These are phyloP conservation scores for Paramarasmius palmivorus DNA, from an alignment of 1,284 basidiomycete genomes.

Conservation along the genomic window DNA sequence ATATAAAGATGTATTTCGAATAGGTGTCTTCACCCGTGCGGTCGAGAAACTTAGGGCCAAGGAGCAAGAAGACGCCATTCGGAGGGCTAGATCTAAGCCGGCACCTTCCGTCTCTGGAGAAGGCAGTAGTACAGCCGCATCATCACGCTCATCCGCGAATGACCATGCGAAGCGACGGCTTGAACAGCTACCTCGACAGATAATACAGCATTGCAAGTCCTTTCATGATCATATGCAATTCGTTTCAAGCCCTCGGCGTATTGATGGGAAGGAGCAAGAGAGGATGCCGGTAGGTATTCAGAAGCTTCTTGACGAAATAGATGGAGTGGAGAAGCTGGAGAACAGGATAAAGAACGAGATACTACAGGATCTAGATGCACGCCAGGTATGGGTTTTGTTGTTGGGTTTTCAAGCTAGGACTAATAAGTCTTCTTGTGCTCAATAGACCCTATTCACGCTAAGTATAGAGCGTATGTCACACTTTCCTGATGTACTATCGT, in stretches of 20 bases:
- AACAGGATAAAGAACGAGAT: constrained; percentile 46
- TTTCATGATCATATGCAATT: constrained; percentile 50
- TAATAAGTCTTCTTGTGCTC: neutral
- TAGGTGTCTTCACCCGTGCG: constrained; percentile 45
- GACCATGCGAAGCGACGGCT: constrained; percentile 33
- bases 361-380: constrained; percentile 46
- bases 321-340: constrained; percentile 33
- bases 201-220: constrained; percentile 45
- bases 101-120: neutral
- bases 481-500: neutral
- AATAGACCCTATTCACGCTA: constrained; percentile 49
- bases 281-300: constrained; percentile 39
- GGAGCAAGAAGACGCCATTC: neutral
- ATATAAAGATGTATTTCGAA: constrained; percentile 52
- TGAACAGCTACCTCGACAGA: constrained; percentile 48
- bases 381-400: constrained; percentile 40
- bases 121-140: neutral
- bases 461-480: constrained; percentile 52
- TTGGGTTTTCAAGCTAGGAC: neutral
- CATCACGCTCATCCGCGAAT: neutral
- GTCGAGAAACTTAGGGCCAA: constrained; percentile 41
- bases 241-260: constrained; percentile 28
- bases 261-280: constrained; percentile 18
- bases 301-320: constrained; percentile 48
- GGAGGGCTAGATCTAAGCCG: neutral